A percentile compares a stretch with the other conserved stretches of the same genome.
These are phyloP conservation scores for Musa balbisiana DNA, from an alignment of 202 grass and related monocot genomes.

Conservation along the genomic window DNA sequence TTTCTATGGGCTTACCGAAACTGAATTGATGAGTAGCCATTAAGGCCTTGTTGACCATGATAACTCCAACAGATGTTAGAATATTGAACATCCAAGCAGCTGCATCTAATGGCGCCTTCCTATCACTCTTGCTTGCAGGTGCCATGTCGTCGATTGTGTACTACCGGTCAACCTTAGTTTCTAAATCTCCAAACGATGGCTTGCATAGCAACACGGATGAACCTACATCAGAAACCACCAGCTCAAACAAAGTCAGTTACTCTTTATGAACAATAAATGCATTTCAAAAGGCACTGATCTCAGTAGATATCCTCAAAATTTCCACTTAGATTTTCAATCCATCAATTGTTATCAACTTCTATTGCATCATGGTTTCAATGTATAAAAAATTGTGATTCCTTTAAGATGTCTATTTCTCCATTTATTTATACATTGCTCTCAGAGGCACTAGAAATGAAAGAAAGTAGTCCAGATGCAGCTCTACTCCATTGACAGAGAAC, in stretches of 20 bases:
- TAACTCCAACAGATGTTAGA: conserved; percentile 75
- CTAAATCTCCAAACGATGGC: neutral
- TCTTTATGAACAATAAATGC: neutral
- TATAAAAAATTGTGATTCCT: neutral
- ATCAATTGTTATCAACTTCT: too few relatives aligned
- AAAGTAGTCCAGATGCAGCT: neutral
- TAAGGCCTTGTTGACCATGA: conserved; percentile 88
- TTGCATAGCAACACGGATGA: neutral
- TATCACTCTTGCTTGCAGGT: conserved; percentile 55
- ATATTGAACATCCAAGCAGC: conserved; percentile 88
- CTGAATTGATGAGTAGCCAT: conserved; percentile 73
- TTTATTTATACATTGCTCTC: neutral
- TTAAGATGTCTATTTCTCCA: neutral
- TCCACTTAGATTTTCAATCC: too few relatives aligned
- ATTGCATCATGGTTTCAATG: too few relatives aligned
- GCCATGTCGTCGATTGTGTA: conserved; percentile 26
- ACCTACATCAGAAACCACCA: neutral
- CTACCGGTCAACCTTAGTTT: neutral
- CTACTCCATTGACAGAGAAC: neutral
- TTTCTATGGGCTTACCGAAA: conserved; percentile 40
- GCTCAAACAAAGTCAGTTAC: neutral
- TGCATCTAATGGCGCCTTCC: conserved; percentile 68
- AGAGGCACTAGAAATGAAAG: neutral
- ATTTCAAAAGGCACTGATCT: neutral
- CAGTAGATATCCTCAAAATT: too few relatives aligned